A percentile compares a stretch with the other conserved stretches of the same genome.
Conservation (phyloP, 108 stramenopile genomes). For the Nitzschia sp. region DNA sequence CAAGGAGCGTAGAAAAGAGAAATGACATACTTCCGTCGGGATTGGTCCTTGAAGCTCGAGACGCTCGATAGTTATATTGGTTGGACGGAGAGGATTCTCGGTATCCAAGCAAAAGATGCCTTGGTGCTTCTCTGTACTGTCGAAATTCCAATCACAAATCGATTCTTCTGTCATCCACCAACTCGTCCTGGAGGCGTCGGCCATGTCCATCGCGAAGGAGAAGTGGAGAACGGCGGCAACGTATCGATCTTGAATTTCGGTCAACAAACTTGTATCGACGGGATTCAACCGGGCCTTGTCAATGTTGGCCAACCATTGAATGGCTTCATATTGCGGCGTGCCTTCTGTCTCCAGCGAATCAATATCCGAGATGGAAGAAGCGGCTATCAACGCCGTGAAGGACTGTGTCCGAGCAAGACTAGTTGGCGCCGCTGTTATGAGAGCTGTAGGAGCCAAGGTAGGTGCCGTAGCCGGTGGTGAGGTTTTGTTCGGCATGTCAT, state of each 20-base stretch:
- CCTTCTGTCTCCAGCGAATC: background rate
- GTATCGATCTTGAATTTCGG: slow-evolving; percentile 2
- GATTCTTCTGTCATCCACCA: background rate
- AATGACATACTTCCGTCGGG: background rate
- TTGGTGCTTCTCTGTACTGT: background rate
- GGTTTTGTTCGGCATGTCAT: background rate
- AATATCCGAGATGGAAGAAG: background rate
- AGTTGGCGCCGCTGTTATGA: background rate
- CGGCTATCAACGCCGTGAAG: background rate
- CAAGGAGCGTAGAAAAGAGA: background rate
- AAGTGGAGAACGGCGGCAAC: background rate
- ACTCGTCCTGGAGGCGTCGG: background rate
- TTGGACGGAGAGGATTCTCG: background rate
- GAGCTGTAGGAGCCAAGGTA: background rate
- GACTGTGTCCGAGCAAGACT: background rate
- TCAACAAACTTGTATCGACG: background rate
- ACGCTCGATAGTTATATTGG: background rate
- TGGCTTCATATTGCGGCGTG: background rate
- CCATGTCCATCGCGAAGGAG: background rate
- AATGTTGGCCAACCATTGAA: background rate
- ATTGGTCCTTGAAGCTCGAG: background rate
- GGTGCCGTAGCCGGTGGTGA: background rate
- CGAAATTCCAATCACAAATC: slow-evolving; percentile 1
- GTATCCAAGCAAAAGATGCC: background rate
- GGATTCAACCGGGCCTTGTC: slow-evolving; percentile 6